These are phyloP conservation scores for Fusarium liriodendri DNA, from an alignment of 2,329 filamentous ascomycete genomes.

Conservation along the genomic window DNA sequence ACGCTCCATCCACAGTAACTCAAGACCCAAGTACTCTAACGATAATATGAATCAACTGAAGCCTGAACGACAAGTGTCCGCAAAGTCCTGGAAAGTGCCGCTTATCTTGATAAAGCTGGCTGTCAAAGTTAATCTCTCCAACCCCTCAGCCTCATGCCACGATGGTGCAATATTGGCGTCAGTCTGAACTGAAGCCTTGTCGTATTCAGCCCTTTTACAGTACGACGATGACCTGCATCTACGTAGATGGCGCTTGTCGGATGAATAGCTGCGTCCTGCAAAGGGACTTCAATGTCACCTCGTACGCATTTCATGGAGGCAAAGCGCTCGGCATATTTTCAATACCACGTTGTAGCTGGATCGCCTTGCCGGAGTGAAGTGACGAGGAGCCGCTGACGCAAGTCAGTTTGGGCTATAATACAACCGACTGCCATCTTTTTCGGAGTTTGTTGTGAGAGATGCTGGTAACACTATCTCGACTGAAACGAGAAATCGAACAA, in stretches of 20 bases:
- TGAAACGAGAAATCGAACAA: not conserved
- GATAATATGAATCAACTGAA: not conserved
- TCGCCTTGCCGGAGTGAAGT: not conserved
- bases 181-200: not conserved
- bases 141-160: not conserved
- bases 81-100: not conserved
- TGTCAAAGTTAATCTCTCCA: not conserved
- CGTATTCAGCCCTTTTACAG: not conserved
- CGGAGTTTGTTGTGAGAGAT: accelerated
- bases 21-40: too few species aligned
- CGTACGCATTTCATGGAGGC: not conserved
- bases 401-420: not conserved
- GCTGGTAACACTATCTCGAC: not conserved
- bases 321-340: not conserved
- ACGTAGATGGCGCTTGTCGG: slow-evolving; percentile 17
- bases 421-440: not conserved
- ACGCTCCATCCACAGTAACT: too few species aligned
- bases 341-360: not conserved
- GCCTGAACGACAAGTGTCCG: not conserved
- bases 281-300: not conserved
- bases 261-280: not conserved
- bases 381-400: not conserved
- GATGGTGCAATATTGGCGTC: slow-evolving; percentile 22
- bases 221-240: not conserved
- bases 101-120: not conserved